Base-by-base conservation (phyloP, 495 filamentous ascomycete genomes). In the Trichocladium antarcticum region DNA sequence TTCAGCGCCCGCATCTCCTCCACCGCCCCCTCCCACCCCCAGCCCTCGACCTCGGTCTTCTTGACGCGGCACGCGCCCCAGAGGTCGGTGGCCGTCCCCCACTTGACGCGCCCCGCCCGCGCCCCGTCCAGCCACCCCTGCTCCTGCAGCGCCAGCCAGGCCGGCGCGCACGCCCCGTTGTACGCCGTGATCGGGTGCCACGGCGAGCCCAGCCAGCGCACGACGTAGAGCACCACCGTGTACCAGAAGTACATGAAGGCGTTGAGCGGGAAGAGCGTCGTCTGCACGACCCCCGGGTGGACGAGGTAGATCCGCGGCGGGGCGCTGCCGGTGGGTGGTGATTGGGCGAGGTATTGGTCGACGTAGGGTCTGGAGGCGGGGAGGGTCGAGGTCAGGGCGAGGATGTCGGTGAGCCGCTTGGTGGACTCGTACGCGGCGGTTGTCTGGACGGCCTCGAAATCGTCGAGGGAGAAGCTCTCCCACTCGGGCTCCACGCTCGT, bases 241-340 rank as follows among this genome's bases (percentile, higher is more conserved):
- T 80, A 68, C 53, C 71, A 70, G 63, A 76, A 83, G 27, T 74
- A 69, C 47, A 92, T 70, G 53, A 87, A 66, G 20, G 72, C 64
- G 48, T 73, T 67, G 34, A 96, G 73, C 1, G 84, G 82, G 40
- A 95, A 66, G 54, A 98, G 85, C 5, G 75, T 71, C 0, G 92
- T 94, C 24, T 75, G 80, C 55, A 86, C 88, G 53, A 97, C 74
- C 49, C 93, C 92, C 0, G 92, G 92, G 58, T 98, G 92, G 12
- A 80, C 74, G 49, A 95, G 50, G 69, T 93, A 89, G 41, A 80
- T 77, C 27, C 71, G 74, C 2, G 85, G 85, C 10, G 55, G 58
- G 12, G 21, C 50, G 1, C 40, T 19, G 1, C 20, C 21, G 17
- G 15, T 10, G 21, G 2, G 40, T 28, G 38, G 22, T 27, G 24